Conservation (phyloP, 129 eudicot species). For the Dittrichia graveolens region DNA sequence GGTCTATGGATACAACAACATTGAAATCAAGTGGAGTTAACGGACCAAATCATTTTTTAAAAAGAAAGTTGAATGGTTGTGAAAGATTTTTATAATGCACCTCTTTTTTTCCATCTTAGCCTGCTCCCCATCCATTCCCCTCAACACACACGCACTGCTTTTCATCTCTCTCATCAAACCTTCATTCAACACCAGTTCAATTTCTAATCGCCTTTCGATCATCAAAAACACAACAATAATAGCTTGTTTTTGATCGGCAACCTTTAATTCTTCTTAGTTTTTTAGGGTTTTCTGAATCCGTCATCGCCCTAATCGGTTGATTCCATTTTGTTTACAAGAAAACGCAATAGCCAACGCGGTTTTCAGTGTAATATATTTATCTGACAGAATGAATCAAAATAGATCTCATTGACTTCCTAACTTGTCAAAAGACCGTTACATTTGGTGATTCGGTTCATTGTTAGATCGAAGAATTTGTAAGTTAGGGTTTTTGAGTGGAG, state of each 20-base stretch:
- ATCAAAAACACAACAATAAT: conserved; percentile 17
- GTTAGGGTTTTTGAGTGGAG: conserved; percentile 29
- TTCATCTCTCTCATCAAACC: conserved; percentile 32
- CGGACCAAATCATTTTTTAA: no score
- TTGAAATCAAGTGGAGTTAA: no score
- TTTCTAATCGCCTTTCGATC: conserved; percentile 13
- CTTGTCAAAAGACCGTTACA: conserved; percentile 17
- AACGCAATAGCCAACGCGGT: not conserved
- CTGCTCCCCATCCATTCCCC: conserved; percentile 27
- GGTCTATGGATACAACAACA: no score
- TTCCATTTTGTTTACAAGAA: conserved; percentile 18
- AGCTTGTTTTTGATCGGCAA: not conserved
- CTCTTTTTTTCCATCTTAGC: conserved; percentile 10
- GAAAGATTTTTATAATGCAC: no score
- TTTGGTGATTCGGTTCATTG: conserved; percentile 10
- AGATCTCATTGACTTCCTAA: conserved; percentile 18
- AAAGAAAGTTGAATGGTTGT: no score
- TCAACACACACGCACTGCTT: conserved; percentile 12
- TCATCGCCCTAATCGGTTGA: conserved; percentile 20
- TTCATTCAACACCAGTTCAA: conserved; percentile 20
- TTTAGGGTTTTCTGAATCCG: conserved; percentile 1
- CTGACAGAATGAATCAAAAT: not conserved
- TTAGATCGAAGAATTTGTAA: conserved; percentile 24
- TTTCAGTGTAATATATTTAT: not conserved
- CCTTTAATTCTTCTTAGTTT: not conserved